Conservation (phyloP, 2,329 filamentous ascomycete species). For the Microdochium paspali region DNA sequence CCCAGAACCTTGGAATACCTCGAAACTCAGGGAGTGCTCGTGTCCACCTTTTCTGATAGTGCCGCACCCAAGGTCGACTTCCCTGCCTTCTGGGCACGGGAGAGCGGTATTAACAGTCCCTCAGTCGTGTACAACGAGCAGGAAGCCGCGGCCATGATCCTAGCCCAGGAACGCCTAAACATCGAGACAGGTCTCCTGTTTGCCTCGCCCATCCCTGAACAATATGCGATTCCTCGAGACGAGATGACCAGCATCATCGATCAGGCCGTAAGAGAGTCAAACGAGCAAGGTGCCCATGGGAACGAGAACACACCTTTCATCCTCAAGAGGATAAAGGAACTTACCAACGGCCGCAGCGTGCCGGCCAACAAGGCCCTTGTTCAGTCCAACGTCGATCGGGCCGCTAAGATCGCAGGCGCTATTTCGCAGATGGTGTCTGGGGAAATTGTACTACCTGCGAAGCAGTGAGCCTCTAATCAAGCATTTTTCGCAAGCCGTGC, state of each 20-base stretch:
- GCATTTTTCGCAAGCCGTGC: slow-evolving; percentile 1
- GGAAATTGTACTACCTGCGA: slow-evolving; percentile 8
- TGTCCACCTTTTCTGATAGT: slow-evolving; percentile 84
- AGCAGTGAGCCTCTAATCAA: slow-evolving; percentile 18
- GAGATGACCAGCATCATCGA: slow-evolving; percentile 64
- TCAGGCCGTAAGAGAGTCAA: slow-evolving; percentile 55
- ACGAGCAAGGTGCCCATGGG: slow-evolving; percentile 57
- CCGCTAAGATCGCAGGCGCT: slow-evolving; percentile 44
- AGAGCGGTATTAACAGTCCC: slow-evolving; percentile 76
- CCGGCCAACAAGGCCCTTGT: slow-evolving; percentile 62
- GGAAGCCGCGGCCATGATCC: slow-evolving; percentile 83
- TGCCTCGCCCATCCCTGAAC: slow-evolving; percentile 75
- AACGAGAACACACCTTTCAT: slow-evolving; percentile 80
- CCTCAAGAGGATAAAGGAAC: slow-evolving; percentile 65
- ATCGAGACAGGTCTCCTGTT: slow-evolving; percentile 77
- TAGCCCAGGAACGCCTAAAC: slow-evolving; percentile 63
- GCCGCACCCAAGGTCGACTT: slow-evolving; percentile 67
- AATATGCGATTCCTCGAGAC: slow-evolving; percentile 57
- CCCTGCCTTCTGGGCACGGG: slow-evolving; percentile 85
- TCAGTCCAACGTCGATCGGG: slow-evolving; percentile 41
- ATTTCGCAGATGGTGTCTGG: slow-evolving; percentile 33
- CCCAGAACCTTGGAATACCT: slow-evolving; percentile 74
- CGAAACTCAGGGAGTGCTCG: slow-evolving; percentile 65
- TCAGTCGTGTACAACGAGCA: slow-evolving; percentile 62
- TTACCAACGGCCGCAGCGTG: slow-evolving; percentile 64